Evolutionary conservation across 2,329 filamentous ascomycete species (phyloP), one percentile per base, ranked within the genome.

Genomic region (Ophiocordyceps camponoti-leonardi): DNA sequence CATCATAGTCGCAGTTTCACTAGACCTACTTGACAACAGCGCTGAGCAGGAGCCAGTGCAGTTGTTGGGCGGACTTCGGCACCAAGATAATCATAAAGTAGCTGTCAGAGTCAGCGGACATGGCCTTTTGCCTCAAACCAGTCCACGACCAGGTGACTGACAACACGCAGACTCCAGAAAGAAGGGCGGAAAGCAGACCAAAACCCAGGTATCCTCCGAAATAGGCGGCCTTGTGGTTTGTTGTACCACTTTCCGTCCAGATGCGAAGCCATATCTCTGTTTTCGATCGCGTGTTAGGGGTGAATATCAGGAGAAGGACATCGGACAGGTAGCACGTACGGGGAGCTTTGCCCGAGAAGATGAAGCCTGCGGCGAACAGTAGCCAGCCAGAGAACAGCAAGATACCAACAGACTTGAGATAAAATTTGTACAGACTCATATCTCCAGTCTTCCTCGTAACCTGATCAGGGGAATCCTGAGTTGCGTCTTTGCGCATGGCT

Each of bases 391-490:
- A 31, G 22, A 45, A 45, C 20, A 45, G 16, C 12, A 20, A 30
- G 14, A 28, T 35, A 7, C 47, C 47, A 11, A 40, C 22, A 6
- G 47, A 49, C 20, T 41, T 12, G n/a, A 49, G 28, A 18, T 49
- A 49, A 22, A 49, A 49, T 4, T 22, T 22, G 40, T 49, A 46
- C 13, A 49, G 39, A 10, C 39, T 40, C 23, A 46, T n/a, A 28
- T 49, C 47, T 42, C 47, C 47, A 16, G 23, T 42, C 18, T 45
- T 13, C 35, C 30, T 37, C 30, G 18, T 20, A n/a, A 43, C 18
- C 40, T 41, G 14, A 14, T 42, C 40, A 43, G 16, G 16, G n/a
- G 7, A 16, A 19, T 41, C n/a, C 13, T 22, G 41, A 31, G 41
- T n/a, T 30, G 23, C 11, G n/a, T 7, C 4, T 20, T 22, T 19